Base-by-base conservation (phyloP, 768 basidiomycete genomes). In the Lactarius evosmus region DNA sequence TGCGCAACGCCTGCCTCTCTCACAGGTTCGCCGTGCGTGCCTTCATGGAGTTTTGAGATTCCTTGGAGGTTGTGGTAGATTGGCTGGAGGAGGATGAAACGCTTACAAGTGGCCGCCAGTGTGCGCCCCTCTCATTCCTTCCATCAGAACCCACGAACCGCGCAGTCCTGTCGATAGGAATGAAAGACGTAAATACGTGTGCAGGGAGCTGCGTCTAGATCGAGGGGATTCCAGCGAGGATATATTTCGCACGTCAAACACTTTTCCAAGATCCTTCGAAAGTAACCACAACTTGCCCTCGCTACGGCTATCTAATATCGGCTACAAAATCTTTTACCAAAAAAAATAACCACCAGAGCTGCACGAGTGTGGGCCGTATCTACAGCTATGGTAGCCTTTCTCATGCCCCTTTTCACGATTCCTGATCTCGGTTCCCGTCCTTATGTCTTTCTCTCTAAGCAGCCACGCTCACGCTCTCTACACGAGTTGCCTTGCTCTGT, bases 401-500 rank as follows among this genome's bases (percentile, higher is more conserved):
- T 19, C 51, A 30, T 29, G 25, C 27, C 51, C 50, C 51, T 27
- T 27, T 27, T n/a, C 27, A 9, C 5, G 2, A 4, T 46, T 14
- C 27, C 41, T 30, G 30, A 46, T 64, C 38, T 8, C 38, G 19
- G 30, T 33, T 22, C 4, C n/a, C 16, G 7, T 16, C n/a, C 4
- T 29, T 11, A 16, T 30, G 32, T 32, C 30, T 16, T 14, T 41
- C 17, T 8, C 32, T 55, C 32, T 22, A 57, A 12, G 38, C 40
- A 29, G 49, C 56, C 53, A 71, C 69, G 52, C 69, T 69, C 67
- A 67, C 71, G 50, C 68, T 69, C 41, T 75, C 75, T 34, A 71
- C 74, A n/a, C 65, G 58, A 25, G 72, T 73, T 9, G 70, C 66
- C 4, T 68, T 73, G 36, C 68, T 62, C 58, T 73, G 68, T 4